A percentile compares a stretch with the other conserved stretches of the same genome.
Evolutionary conservation across 2,329 filamentous ascomycete species (phyloP).

Genomic region (Davidsoniella eucalypti): DNA sequence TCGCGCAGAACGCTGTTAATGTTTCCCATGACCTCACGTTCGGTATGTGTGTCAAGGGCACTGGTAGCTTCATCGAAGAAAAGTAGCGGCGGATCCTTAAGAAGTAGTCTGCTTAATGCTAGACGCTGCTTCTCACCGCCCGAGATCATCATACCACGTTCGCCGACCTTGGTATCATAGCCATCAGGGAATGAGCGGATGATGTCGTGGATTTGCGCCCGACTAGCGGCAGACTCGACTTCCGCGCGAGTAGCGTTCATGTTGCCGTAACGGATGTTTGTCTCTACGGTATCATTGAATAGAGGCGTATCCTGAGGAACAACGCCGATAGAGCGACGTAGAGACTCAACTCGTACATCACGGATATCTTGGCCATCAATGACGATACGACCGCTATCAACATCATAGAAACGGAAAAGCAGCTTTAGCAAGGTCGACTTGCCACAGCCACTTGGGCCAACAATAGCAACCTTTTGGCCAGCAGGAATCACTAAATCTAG

Average conservation of each 20-base stretch:
- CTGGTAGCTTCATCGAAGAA: constrained; percentile 96
- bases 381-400: constrained; percentile 66
- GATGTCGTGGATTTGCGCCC: constrained; percentile 73
- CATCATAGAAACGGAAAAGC: constrained; percentile 88
- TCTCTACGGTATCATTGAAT: constrained; percentile 90
- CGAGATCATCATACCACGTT: constrained; percentile 91
- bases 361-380: constrained; percentile 90
- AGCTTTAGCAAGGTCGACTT: constrained; percentile 87
- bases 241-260: constrained; percentile 58
- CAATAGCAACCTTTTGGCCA: constrained; percentile 88
- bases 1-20: constrained; percentile 87
- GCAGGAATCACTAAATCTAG: constrained; percentile 80
- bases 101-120: constrained; percentile 63
- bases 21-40: constrained; percentile 76
- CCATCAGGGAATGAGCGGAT: constrained; percentile 69
- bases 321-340: constrained; percentile 77
- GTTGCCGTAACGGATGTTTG: constrained; percentile 88
- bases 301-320: constrained; percentile 94
- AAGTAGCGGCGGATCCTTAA: constrained; percentile 77
- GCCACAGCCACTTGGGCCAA: constrained; percentile 87
- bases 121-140: constrained; percentile 87
- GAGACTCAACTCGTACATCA: constrained; percentile 62
- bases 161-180: constrained; percentile 80
- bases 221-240: constrained; percentile 60
- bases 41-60: constrained; percentile 82